A percentile compares a stretch with the other conserved stretches of the same genome.
phyloP scores from a whole-genome alignment of 345 rosid species.

The Rhodamnia argentea region DNA sequence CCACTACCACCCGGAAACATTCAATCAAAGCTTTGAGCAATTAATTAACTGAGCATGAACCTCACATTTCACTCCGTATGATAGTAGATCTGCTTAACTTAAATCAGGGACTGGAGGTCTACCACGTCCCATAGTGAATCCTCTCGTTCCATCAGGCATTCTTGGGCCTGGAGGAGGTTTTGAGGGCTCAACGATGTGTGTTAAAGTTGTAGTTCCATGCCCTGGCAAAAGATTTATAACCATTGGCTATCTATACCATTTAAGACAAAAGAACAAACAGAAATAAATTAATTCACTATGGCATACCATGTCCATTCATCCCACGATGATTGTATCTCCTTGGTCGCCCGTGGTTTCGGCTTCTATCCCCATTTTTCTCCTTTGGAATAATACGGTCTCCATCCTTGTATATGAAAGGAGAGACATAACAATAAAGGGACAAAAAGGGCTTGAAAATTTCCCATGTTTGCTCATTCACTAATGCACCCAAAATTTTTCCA shows the following conservation, averaged over 20 bases:
- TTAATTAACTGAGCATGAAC: not conserved
- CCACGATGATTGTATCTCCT: constrained; percentile 46
- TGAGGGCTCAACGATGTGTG: constrained; percentile 33
- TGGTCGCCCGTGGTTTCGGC: constrained; percentile 34
- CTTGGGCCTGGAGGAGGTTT: constrained; percentile 95
- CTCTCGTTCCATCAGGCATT: constrained; percentile 98
- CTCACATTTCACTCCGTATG: not conserved
- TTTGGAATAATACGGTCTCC: constrained; percentile 26
- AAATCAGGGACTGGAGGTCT: constrained; percentile 23
- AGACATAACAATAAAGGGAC: not conserved
- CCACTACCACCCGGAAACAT: not conserved
- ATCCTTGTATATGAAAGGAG: constrained; percentile 21
- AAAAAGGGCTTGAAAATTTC: not conserved
- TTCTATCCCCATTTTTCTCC: constrained; percentile 51
- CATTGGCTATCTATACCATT: not conserved
- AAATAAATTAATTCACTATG: not conserved
- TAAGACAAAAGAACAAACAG: not conserved
- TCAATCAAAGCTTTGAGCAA: not conserved
- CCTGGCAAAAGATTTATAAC: constrained; percentile 22
- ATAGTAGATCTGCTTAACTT: not conserved
- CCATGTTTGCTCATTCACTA: not conserved
- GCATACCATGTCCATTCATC: constrained; percentile 36
- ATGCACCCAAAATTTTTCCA: not conserved
- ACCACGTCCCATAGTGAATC: constrained; percentile 92
- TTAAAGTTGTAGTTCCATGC: constrained; percentile 42